Conservation (phyloP, 2,329 filamentous ascomycete genomes). For the Colletotrichum lini region DNA sequence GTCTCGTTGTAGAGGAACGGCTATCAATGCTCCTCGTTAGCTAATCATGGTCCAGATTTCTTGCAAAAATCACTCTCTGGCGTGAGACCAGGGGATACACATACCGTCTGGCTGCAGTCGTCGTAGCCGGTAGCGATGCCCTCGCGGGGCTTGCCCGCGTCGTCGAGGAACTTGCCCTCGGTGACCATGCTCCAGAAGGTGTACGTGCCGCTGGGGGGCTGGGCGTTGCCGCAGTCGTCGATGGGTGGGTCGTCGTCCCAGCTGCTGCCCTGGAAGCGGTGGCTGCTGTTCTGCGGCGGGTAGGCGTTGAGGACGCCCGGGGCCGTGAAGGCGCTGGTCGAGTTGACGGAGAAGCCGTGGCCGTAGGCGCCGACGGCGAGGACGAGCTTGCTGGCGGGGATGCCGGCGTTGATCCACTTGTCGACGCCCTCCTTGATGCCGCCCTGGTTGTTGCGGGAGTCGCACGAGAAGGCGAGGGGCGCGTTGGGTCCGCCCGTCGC, state of each 20-base stretch:
- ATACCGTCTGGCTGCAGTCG: conserved; percentile 38
- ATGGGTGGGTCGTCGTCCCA: conserved; percentile 38
- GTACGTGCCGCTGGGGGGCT: conserved; percentile 35
- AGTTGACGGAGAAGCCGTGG: conserved; percentile 40
- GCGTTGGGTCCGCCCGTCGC: conserved; percentile 37
- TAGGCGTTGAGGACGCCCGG: conserved; percentile 36
- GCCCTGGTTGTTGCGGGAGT: conserved; percentile 39
- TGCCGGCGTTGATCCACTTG: conserved; percentile 35
- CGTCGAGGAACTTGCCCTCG: conserved; percentile 37
- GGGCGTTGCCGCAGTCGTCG: conserved; percentile 37
- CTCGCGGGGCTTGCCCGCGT: conserved; percentile 27
- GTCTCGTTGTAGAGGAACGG: conserved; percentile 35
- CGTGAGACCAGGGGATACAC: background rate
- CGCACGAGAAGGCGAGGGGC: conserved; percentile 25
- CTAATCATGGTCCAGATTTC: background rate
- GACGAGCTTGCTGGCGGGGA: conserved; percentile 36
- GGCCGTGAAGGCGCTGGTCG: conserved; percentile 27
- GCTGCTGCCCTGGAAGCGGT: conserved; percentile 41
- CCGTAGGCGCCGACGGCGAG: conserved; percentile 39
- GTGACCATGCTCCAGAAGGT: conserved; percentile 33
- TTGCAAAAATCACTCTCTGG: too few species aligned
- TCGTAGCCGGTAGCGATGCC: conserved; percentile 31
- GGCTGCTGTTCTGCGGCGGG: conserved; percentile 34
- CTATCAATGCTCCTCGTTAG: conserved; percentile 1
- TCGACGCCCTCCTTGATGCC: conserved; percentile 35